Base-by-base conservation (phyloP, 2,329 filamentous ascomycete genomes). In the Colletotrichum costaricense region DNA sequence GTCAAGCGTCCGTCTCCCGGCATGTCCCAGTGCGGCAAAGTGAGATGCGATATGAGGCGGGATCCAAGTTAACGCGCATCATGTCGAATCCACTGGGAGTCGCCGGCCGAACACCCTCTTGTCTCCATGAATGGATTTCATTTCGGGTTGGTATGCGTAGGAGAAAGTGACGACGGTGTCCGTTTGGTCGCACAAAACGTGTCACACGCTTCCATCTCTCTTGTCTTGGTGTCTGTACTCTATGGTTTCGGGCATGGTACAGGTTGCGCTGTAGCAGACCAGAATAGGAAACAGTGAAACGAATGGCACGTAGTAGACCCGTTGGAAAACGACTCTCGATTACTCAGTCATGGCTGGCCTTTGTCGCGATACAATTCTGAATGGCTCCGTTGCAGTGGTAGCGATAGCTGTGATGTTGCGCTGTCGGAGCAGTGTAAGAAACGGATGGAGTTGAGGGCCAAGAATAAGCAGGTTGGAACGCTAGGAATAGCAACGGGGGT, bases 401-500 rank as follows among this genome's bases (percentile, higher is more conserved):
- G 28, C 46, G 54, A 24, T 49, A 49, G 8, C 42, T 49, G 19
- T 22, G 7, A 14, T 30, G 30, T 52, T 67, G 35, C 35, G 68
- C 30, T 58, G 42, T 54, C 38, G 52, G 66, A 73, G 55, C 55
- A 38, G 60, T 73, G 71, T 73, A 62, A 73, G 71, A 65, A 55
- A 33, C 24, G 24, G 59, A 64, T 55, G 66, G 59, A 54, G 42
- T 22, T 33, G 59, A 46, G 59, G 59, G 59, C 69, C 58, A 60
- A 73, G 62, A 64, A 42, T 19, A 33, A 68, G 22, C 62, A 55
- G 42, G 35, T 46, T 70, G 60, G 70, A 60, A 70, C 46, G 70
- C 67, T 73, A 57, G 63, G 70, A 73, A 70, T 73, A 73, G 71
- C 19, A 73, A 73, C 67, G 71, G 60, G 62, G 56, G 28, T 35